A percentile compares a stretch with the other conserved stretches of the same genome.
Conservation (phyloP, 148 eudicot genomes). For the Rhododendron vialii region DNA sequence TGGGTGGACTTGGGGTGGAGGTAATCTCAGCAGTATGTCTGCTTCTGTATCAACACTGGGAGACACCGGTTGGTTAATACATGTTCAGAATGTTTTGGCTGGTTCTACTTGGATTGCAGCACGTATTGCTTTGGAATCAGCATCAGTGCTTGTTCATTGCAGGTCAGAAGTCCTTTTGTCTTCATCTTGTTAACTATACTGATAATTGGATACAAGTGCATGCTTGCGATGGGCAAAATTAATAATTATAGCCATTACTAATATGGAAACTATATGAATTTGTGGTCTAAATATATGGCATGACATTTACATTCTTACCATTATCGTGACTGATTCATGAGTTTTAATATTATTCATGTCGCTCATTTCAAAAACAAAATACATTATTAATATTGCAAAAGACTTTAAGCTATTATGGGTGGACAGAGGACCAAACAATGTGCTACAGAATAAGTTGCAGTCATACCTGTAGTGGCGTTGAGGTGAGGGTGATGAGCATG, state of each 20-base stretch:
- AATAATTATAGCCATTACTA: background rate
- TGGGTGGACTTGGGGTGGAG: slow-evolving; percentile 97
- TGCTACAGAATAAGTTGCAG: background rate
- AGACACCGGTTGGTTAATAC: slow-evolving; percentile 95
- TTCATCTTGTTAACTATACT: background rate
- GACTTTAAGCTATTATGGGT: background rate
- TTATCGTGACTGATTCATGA: background rate
- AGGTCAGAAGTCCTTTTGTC: slow-evolving; percentile 41
- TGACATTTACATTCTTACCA: background rate
- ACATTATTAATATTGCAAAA: background rate
- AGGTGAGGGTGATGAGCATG: background rate
- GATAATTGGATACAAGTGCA: background rate
- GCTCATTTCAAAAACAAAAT: too few species aligned
- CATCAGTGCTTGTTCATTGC: slow-evolving; percentile 99
- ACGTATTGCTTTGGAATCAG: slow-evolving; percentile 82
- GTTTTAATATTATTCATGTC: background rate
- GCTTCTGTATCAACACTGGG: slow-evolving; percentile 98
- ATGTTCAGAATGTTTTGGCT: slow-evolving; percentile 90
- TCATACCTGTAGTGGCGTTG: background rate
- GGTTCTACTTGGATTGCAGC: slow-evolving; percentile 99
- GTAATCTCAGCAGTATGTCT: slow-evolving; percentile 98
- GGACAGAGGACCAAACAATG: background rate
- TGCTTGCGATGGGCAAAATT: background rate
- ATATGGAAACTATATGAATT: too few species aligned
- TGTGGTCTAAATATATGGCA: background rate